Conservation (phyloP, 1,284 basidiomycete species). For the Ganoderma sp. region DNA sequence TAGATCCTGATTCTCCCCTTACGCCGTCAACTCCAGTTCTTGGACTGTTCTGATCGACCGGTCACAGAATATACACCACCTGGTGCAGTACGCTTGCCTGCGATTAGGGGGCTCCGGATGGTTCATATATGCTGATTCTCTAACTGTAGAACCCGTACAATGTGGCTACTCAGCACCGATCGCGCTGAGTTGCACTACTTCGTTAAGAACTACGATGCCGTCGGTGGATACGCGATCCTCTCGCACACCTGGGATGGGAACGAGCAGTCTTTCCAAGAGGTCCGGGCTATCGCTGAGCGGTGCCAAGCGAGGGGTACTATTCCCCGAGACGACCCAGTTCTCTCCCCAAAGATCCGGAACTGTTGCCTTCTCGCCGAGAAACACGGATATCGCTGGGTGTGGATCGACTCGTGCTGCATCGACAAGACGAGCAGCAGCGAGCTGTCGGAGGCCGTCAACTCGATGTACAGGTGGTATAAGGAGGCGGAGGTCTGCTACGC, state of each 20-base stretch:
- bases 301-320: background rate
- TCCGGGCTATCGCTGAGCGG: background rate
- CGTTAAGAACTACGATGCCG: background rate
- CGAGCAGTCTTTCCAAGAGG: background rate
- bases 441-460: conserved; percentile 2
- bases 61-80: too few relatives aligned
- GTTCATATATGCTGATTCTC: too few relatives aligned
- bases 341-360: background rate
- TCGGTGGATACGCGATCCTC: background rate
- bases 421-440: conserved; percentile 3
- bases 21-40: too few relatives aligned
- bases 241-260: background rate
- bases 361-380: background rate
- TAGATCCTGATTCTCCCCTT: too few relatives aligned
- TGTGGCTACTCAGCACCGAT: background rate
- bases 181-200: background rate
- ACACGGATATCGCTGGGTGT: background rate
- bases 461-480: background rate
- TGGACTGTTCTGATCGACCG: too few relatives aligned
- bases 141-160: background rate
- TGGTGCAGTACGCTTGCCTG: too few relatives aligned
- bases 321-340: background rate
- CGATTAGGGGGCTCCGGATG: too few relatives aligned
- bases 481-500: background rate
- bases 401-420: background rate